These are phyloP conservation scores for Ophiostoma fasciatum DNA, from an alignment of 2,329 filamentous ascomycete genomes.

Conservation along the genomic window DNA sequence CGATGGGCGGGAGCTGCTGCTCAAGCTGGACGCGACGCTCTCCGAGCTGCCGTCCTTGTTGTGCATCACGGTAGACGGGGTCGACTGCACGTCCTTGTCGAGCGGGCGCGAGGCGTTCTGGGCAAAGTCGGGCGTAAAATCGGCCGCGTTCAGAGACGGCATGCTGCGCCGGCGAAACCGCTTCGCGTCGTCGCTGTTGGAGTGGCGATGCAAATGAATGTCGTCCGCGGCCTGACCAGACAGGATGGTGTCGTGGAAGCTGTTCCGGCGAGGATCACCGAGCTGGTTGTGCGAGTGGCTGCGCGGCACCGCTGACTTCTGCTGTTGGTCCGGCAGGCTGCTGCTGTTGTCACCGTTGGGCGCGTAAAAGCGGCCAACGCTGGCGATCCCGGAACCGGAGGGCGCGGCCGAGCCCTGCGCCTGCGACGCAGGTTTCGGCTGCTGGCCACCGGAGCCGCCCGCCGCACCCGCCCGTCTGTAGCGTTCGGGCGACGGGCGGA, in stretches of 20 bases:
- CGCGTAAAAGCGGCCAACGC: conserved; percentile 31
- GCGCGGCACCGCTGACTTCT: conserved; percentile 19
- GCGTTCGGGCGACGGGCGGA: conserved; percentile 63
- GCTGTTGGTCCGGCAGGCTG: conserved; percentile 21
- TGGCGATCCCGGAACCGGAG: conserved; percentile 39
- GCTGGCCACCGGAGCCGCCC: no score
- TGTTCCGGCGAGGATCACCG: conserved; percentile 31
- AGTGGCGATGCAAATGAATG: conserved; percentile 43
- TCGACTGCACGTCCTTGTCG: conserved; percentile 25
- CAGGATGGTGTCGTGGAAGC: conserved; percentile 30
- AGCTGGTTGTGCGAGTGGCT: conserved; percentile 17
- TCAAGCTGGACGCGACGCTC: conserved; percentile 44
- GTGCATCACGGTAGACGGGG: conserved; percentile 18
- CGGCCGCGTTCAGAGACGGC: conserved; percentile 43
- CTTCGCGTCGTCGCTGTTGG: conserved; percentile 52
- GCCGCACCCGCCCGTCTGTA: conserved; percentile 64
- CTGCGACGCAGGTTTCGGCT: conserved; percentile 9
- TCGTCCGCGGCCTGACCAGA: conserved; percentile 50
- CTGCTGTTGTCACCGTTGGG: conserved; percentile 28
- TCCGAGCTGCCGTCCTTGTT: conserved; percentile 46
- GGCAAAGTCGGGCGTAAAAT: conserved; percentile 22
- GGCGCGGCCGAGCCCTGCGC: conserved; percentile 25
- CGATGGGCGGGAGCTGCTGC: conserved; percentile 45
- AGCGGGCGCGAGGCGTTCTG: no score
- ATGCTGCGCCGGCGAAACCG: conserved; percentile 72